phyloP scores from a whole-genome alignment of 371 early-diverging fungal genomes.

The Globomyces sp. region DNA sequence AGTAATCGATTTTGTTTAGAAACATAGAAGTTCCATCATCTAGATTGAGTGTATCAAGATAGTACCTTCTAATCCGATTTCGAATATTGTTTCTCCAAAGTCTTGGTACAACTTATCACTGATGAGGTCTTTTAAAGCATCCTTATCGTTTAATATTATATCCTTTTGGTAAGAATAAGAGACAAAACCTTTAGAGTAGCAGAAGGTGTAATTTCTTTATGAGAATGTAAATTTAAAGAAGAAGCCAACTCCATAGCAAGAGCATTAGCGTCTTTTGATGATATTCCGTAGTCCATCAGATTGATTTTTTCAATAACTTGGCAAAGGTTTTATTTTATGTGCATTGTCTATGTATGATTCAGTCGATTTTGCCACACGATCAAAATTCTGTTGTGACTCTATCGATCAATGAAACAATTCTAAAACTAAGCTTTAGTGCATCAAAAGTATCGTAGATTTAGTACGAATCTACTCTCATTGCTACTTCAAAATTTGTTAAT shows the following conservation, averaged over 20 bases:
- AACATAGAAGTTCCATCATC: conserved; percentile 74
- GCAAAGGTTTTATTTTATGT: too few relatives aligned
- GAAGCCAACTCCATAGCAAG: not conserved
- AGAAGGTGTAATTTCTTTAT: not conserved
- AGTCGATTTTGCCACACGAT: too few relatives aligned
- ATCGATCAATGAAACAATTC: too few relatives aligned
- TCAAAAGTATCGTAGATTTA: too few relatives aligned
- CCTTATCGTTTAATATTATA: conserved; percentile 31
- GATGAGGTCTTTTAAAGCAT: conserved; percentile 45
- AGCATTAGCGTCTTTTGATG: conserved; percentile 5
- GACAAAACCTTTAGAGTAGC: not conserved
- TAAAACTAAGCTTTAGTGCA: too few relatives aligned
- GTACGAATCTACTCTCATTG: too few relatives aligned
- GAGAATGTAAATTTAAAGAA: not conserved
- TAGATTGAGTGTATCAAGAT: conserved; percentile 15
- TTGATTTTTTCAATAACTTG: too few relatives aligned
- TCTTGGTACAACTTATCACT: conserved; percentile 59
- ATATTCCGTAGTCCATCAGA: not conserved
- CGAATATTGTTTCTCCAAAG: conserved; percentile 73
- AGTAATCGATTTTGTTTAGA: conserved; percentile 60
- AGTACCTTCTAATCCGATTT: conserved; percentile 74
- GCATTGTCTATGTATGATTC: too few relatives aligned
- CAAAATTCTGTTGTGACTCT: too few relatives aligned
- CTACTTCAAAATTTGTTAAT: too few relatives aligned
- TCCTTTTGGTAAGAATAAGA: not conserved